Evolutionary conservation across 139 green algal species (phyloP).

Genomic region (Chlamydomonas applanata): DNA sequence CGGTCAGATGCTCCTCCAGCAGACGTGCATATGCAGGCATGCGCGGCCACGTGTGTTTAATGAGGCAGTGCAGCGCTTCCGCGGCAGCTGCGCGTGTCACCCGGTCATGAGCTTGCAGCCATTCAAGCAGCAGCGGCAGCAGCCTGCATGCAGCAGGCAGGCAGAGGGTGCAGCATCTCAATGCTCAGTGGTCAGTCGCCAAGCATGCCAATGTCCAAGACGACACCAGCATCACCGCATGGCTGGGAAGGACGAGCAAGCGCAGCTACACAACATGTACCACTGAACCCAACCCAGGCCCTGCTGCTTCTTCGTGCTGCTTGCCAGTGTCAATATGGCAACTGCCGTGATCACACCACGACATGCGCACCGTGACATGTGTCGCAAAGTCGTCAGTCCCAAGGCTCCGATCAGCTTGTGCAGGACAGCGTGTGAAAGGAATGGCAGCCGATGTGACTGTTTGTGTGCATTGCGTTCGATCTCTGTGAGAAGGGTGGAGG

Average conservation of each 20-base stretch:
- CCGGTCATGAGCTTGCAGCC: conserved; percentile 36
- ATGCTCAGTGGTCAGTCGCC: no score
- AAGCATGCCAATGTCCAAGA: no score
- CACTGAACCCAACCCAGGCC: no score
- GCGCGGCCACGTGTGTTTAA: conserved; percentile 43
- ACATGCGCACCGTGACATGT: not conserved
- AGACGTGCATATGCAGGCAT: conserved; percentile 34
- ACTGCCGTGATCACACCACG: not conserved
- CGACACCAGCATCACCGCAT: no score
- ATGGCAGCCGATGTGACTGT: no score
- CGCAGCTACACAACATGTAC: no score
- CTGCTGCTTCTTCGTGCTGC: no score
- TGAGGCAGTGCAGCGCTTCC: conserved; percentile 12
- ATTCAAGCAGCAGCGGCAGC: conserved; percentile 53
- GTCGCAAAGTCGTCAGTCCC: no score
- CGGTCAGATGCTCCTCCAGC: conserved; percentile 38
- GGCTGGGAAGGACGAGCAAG: no score
- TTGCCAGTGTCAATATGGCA: no score
- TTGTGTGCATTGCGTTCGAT: no score
- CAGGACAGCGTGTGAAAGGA: not conserved
- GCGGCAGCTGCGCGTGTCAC: conserved; percentile 13
- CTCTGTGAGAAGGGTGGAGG: no score
- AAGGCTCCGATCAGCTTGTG: not conserved
- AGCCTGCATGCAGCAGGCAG: conserved; percentile 14
- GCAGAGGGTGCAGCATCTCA: not conserved